Conservation (phyloP, 1,139 yeast species). For the Saccharomycopsis phalli region DNA sequence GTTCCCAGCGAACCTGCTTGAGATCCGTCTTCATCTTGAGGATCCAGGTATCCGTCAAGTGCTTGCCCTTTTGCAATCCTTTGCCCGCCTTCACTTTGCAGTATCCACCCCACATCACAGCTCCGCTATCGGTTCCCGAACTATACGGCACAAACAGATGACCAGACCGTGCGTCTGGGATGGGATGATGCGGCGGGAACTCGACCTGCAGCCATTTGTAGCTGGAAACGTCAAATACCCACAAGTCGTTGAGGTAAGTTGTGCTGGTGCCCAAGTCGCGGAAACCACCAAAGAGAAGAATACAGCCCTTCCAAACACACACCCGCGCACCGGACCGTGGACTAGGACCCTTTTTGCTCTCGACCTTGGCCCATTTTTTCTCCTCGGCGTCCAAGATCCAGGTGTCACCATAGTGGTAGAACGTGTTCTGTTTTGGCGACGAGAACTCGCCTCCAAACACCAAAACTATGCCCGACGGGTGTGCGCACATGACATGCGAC, state of each 20-base stretch:
- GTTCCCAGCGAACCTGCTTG: constrained; percentile 75
- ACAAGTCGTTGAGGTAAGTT: constrained; percentile 73
- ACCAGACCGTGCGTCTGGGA: constrained; percentile 91
- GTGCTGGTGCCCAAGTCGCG: constrained; percentile 81
- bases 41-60: constrained; percentile 81
- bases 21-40: constrained; percentile 83
- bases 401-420: constrained; percentile 93
- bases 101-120: constrained; percentile 86
- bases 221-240: constrained; percentile 86
- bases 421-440: constrained; percentile 90
- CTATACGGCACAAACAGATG: constrained; percentile 71
- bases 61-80: constrained; percentile 87
- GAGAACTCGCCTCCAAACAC: constrained; percentile 97
- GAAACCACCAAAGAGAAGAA: constrained; percentile 85
- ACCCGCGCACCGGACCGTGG: constrained; percentile 91
- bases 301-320: constrained; percentile 84
- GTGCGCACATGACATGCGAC: constrained; percentile 90
- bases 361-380: constrained; percentile 88
- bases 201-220: constrained; percentile 90
- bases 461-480: constrained; percentile 78
- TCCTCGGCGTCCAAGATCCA: constrained; percentile 82
- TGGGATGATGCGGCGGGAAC: constrained; percentile 69
- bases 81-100: constrained; percentile 86
- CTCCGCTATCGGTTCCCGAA: constrained; percentile 37
- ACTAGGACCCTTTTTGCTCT: constrained; percentile 64